phyloP scores from a whole-genome alignment of 176 grass and related monocot genomes.

The Poa annua region DNA sequence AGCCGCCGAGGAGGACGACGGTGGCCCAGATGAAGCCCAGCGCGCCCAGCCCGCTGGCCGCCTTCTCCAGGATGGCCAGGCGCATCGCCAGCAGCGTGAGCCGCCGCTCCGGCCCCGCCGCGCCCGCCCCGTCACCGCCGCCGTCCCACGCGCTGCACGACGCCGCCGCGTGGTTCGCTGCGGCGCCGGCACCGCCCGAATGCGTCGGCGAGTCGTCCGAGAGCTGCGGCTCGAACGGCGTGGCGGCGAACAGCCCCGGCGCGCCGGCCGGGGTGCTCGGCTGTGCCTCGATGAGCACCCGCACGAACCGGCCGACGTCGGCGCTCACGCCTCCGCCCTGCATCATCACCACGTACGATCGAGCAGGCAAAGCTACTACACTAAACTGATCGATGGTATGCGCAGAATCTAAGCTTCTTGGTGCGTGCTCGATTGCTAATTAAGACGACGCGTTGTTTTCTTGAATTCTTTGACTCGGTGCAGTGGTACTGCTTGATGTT shows the following conservation, averaged over 20 bases:
- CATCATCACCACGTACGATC: background rate
- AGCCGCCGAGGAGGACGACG: conserved; percentile 84
- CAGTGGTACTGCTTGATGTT: background rate
- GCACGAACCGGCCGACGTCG: conserved; percentile 21
- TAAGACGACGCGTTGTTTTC: background rate
- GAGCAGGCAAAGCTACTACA: background rate
- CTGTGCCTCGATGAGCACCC: conserved; percentile 54
- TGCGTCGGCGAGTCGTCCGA: conserved; percentile 46
- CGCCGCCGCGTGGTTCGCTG: background rate
- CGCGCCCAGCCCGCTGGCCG: conserved; percentile 78
- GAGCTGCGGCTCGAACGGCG: conserved; percentile 71
- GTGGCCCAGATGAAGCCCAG: conserved; percentile 95
- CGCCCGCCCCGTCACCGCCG: background rate
- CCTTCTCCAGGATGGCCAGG: conserved; percentile 80
- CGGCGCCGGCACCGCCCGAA: background rate
- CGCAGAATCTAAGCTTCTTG: background rate
- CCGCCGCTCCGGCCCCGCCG: conserved; percentile 55
- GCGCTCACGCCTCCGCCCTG: background rate
- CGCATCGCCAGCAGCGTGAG: conserved; percentile 79
- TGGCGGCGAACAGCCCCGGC: conserved; percentile 12
- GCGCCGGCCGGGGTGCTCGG: conserved; percentile 14
- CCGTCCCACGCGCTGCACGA: conserved; percentile 6
- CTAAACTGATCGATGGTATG: background rate
- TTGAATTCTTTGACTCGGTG: background rate
- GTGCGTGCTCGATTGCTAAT: background rate